Percentiles rank a stretch among this genome's conserved stretches.
phyloP scores from a whole-genome alignment of 2,329 filamentous ascomycete genomes.

The Parastagonospora avenae region DNA sequence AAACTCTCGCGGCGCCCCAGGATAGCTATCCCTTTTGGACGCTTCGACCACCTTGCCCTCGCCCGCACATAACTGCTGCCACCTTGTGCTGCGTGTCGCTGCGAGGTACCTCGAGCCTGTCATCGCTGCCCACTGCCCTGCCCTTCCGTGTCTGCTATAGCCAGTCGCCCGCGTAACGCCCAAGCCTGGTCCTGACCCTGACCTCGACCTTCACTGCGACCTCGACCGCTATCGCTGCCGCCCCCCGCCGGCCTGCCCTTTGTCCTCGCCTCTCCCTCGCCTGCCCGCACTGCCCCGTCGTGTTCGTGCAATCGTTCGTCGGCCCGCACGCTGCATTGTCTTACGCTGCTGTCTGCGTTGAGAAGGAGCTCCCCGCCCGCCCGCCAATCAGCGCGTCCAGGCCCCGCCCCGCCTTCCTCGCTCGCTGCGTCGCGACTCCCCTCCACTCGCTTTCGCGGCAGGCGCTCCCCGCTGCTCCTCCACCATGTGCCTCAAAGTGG shows the following conservation, averaged over 20 bases:
- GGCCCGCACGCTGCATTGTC: too few species aligned
- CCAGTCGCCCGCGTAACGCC: too few species aligned
- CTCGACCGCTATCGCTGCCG: conserved; percentile 11
- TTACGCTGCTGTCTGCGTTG: conserved; percentile 21
- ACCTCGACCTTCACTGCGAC: too few species aligned
- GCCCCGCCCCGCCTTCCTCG: conserved; percentile 29
- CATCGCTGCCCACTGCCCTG: conserved; percentile 9
- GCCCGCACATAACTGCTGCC: conserved; percentile 9
- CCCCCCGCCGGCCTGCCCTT: conserved; percentile 10
- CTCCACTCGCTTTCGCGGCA: conserved; percentile 24
- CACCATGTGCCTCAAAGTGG: conserved; percentile 54
- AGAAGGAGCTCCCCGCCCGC: conserved; percentile 25
- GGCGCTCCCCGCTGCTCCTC: conserved; percentile 30
- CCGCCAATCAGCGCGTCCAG: conserved; percentile 33
- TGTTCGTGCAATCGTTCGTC: conserved; percentile 9
- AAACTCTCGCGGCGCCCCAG: conserved; percentile 43
- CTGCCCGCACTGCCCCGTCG: conserved; percentile 12
- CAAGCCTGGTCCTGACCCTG: too few species aligned
- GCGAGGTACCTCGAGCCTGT: conserved; percentile 17
- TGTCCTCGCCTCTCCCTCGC: background rate
- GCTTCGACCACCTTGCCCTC: conserved; percentile 29
- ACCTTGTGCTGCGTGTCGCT: background rate
- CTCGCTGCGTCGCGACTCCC: conserved; percentile 9
- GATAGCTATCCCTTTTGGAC: conserved; percentile 30
- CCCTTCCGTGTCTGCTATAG: too few species aligned